phyloP scores from a whole-genome alignment of 495 filamentous ascomycete genomes.

The Daldinia bambusicola region DNA sequence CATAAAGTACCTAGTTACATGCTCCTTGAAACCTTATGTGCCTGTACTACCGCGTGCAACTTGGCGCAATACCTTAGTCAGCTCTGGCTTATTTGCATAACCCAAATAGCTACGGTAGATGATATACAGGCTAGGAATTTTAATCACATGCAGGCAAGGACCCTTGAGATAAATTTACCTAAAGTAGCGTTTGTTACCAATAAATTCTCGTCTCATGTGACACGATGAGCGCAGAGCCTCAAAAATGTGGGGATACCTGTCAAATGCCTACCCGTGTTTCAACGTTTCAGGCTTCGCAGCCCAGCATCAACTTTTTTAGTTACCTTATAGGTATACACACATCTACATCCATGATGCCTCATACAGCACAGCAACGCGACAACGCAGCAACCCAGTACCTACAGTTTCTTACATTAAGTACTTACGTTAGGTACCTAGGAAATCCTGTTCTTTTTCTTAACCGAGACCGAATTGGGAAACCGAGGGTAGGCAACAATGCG shows the following conservation, averaged over 20 bases:
- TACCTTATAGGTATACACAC: no score
- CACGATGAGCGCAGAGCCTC: background rate
- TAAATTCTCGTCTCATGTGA: background rate
- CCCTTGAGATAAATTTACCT: no score
- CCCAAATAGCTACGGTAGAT: background rate
- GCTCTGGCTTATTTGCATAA: background rate
- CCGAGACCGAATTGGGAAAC: conserved; percentile 1
- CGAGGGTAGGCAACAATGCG: conserved; percentile 5
- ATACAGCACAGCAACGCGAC: no score
- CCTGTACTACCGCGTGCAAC: background rate
- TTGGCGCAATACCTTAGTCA: background rate
- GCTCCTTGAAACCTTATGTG: no score
- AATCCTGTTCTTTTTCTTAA: background rate
- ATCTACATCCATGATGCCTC: no score
- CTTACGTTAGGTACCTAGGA: no score
- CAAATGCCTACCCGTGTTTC: no score
- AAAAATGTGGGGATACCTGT: background rate
- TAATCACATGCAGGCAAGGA: background rate
- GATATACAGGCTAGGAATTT: background rate
- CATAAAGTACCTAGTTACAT: no score
- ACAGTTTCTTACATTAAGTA: background rate
- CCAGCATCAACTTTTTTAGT: no score
- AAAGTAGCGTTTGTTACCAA: no score
- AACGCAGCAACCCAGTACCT: background rate
- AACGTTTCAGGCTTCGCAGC: no score